These are phyloP conservation scores for Colletotrichum salicis DNA, from an alignment of 2,329 filamentous ascomycete genomes.

Conservation along the genomic window DNA sequence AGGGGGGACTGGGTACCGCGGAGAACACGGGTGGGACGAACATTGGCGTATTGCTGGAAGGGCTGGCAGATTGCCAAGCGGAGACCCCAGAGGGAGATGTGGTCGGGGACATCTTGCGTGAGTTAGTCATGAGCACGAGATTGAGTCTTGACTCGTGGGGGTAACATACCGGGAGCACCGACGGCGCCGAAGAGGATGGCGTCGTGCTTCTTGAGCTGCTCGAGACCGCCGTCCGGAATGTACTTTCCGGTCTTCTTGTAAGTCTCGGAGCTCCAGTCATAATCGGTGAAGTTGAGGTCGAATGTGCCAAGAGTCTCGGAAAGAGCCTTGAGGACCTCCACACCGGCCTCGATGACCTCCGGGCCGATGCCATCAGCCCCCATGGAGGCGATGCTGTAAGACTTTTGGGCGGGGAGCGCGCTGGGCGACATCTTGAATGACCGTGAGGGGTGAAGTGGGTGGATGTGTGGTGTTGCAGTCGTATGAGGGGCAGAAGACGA, in stretches of 20 bases:
- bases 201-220: conserved; percentile 41
- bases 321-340: conserved; percentile 68
- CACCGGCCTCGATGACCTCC: conserved; percentile 70
- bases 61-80: conserved; percentile 72
- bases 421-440: conserved; percentile 29
- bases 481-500: neutral
- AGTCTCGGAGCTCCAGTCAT: conserved; percentile 74
- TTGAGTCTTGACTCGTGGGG: neutral
- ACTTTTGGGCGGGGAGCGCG: conserved; percentile 39
- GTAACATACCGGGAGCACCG: conserved; percentile 38
- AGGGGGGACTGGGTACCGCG: conserved; percentile 68
- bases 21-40: conserved; percentile 70
- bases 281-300: conserved; percentile 69
- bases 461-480: neutral
- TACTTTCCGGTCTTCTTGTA: conserved; percentile 75
- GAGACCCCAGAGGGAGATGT: conserved; percentile 73
- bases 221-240: conserved; percentile 68
- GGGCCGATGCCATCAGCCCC: conserved; percentile 72
- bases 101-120: conserved; percentile 67
- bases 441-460: neutral
- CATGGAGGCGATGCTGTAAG: conserved; percentile 68
- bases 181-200: conserved; percentile 47
- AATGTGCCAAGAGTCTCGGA: conserved; percentile 65
- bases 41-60: conserved; percentile 74
- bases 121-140: neutral